Conservation (phyloP, 257 asterid species). For the Solanum lignicaule region DNA sequence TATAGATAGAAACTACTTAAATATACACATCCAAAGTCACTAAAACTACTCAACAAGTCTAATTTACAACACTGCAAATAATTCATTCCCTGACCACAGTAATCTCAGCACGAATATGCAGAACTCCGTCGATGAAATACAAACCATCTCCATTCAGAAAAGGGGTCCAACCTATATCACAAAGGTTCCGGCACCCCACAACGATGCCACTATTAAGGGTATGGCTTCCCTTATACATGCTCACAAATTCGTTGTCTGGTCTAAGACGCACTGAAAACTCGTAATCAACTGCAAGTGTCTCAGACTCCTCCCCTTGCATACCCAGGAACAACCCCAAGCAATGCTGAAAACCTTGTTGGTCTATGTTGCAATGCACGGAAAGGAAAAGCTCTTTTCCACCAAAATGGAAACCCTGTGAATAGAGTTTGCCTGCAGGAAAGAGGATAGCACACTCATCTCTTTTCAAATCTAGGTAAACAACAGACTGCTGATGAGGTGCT, state of each 20-base stretch:
- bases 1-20: no score
- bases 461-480: constrained; percentile 67
- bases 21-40: neutral
- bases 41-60: neutral
- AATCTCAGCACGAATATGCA: constrained; percentile 64
- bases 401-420: constrained; percentile 73
- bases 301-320: constrained; percentile 66
- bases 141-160: constrained; percentile 53
- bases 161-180: constrained; percentile 51
- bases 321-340: constrained; percentile 82
- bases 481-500: constrained; percentile 51
- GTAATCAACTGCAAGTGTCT: constrained; percentile 46
- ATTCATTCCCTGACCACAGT: no score
- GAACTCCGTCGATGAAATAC: constrained; percentile 50
- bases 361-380: constrained; percentile 83
- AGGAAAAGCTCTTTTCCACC: constrained; percentile 80
- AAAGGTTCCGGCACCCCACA: constrained; percentile 60
- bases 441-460: constrained; percentile 58
- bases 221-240: constrained; percentile 57
- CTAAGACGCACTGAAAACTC: constrained; percentile 57
- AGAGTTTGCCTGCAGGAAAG: constrained; percentile 53
- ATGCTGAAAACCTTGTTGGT: constrained; percentile 43
- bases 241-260: constrained; percentile 40
- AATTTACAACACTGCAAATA: neutral
- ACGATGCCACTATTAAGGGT: constrained; percentile 65